Evolutionary conservation across 176 grass and related monocot genomes (phyloP), one percentile per base, ranked within the genome.

Genomic region (Juncus effusus): DNA sequence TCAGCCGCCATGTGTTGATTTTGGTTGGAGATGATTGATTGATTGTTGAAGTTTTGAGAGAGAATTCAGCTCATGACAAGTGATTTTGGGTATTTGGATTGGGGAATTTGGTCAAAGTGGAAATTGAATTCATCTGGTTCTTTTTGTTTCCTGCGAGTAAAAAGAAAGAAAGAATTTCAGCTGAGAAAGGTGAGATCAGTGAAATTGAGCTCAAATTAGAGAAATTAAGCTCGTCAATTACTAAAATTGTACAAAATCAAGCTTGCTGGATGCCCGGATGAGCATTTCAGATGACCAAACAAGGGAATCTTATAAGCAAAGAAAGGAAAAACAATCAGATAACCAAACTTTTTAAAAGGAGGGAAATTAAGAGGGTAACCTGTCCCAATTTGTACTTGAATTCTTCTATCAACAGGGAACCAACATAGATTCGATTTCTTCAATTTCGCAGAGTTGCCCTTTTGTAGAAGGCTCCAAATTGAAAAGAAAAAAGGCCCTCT

Each of bases 1-100:
- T 99, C 95, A 40, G 89, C 83, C 13, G 93, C 77, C 88, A 89
- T 97, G 42, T 59, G 45, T 51, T 12, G 6, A 38, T 60, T 65
- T 9, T 15, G 47, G 6, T 47, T 47, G 44, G 44, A 9, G 44
- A 47, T 9, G 47, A 54, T 60, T 38, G 35, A n/a, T 16, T 41
- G 44, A 60, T 68, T 61, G 40, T 52, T 45, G 38, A 50, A 3
- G 38, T 62, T 70, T 69, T 39, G 60, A 47, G 54, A 76, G 61
- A 76, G 61, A 69, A 51, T 38, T 61, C 19, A 77, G 8, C 40
- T 19, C 13, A 52, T 54, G n/a, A 14, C 5, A 16, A 40, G 3
- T 2, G 8, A 59, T 40, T 56, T 47, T 47, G 9, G 44, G 7
- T 13, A 58, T 56, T 36, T 44, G 39, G 19, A 19, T 36, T 51